phyloP scores from a whole-genome alignment of 345 rosid genomes.

The Triadica sebifera region DNA sequence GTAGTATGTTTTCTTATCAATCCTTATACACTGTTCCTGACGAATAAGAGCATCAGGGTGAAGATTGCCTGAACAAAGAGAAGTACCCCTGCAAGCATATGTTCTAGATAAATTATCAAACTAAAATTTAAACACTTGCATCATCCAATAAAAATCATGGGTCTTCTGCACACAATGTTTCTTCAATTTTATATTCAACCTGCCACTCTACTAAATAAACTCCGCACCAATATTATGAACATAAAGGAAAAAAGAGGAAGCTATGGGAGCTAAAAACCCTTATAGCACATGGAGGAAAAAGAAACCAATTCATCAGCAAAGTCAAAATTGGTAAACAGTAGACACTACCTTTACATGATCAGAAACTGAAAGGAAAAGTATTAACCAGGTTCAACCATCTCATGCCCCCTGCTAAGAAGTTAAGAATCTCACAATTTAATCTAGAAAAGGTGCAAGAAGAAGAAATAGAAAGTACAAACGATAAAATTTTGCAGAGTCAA shows the following conservation, averaged over 20 bases:
- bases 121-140: conserved; percentile 18
- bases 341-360: neutral
- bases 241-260: neutral
- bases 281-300: neutral
- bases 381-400: neutral
- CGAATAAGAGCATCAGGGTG: conserved; percentile 78
- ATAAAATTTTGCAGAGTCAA: neutral
- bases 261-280: neutral
- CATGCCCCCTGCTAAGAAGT: neutral
- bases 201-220: neutral
- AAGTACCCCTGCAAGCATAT: conserved; percentile 68
- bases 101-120: conserved; percentile 32
- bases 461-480: neutral
- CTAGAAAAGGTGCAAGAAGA: neutral
- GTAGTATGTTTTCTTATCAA: conserved; percentile 51
- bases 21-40: conserved; percentile 51
- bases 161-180: conserved; percentile 6
- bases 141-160: neutral
- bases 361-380: neutral
- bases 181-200: neutral
- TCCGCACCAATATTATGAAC: neutral
- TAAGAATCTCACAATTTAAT: neutral
- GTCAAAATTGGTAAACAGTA: neutral
- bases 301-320: neutral
- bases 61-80: conserved; percentile 65